Evolutionary conservation across 1,284 basidiomycete genomes (phyloP), one percentile per base, ranked within the genome.

Genomic region (Xerocomus amazonicus): DNA sequence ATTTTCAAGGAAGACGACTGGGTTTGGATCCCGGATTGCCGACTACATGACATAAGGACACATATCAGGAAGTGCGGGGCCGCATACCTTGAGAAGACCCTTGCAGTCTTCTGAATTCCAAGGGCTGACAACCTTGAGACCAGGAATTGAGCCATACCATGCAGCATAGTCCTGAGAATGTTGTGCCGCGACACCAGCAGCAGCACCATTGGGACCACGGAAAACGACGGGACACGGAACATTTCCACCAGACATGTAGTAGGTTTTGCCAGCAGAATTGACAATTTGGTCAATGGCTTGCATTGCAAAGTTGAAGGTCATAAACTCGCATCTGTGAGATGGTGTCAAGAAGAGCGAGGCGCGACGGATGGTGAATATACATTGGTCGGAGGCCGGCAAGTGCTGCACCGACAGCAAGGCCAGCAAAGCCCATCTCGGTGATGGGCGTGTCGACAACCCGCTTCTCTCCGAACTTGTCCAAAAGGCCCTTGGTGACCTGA

Each of bases 241-340:
- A 66, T 94, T 97, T 59, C 97, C 97, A 56, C 95, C 97, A 40
- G 95, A 98, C 97, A 99, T 99, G 84, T 99, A 99, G 76, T 97
- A 94, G 10, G 97, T 99, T 81, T 99, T 99, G 60, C 92, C 97
- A 53, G 90, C 97, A n/a, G 95, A 98, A 84, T 99, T 99, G 73
- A 99, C 91, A 59, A 99, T 98, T 71, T 99, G 97, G 75, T 99
- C 97, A 69, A 99, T 99, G 56, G 96, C 94, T 72, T 92, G 89
- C 91, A 92, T 93, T 54, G 91, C 90, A 67, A 93, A 93, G 77
- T 94, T 92, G 74, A 92, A 96, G 9, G 93, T 97, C 93, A 97
- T 99, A 80, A 99, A 99, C 79, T 99, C 97, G 82, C 97, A 99
- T 65, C 88, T 91, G 53, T 7, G 33, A 45, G 51, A 47, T 28